A percentile compares a stretch with the other conserved stretches of the same genome.
Conservation (phyloP, 2,329 filamentous ascomycete genomes). For the Trichoderma simmonsii region DNA sequence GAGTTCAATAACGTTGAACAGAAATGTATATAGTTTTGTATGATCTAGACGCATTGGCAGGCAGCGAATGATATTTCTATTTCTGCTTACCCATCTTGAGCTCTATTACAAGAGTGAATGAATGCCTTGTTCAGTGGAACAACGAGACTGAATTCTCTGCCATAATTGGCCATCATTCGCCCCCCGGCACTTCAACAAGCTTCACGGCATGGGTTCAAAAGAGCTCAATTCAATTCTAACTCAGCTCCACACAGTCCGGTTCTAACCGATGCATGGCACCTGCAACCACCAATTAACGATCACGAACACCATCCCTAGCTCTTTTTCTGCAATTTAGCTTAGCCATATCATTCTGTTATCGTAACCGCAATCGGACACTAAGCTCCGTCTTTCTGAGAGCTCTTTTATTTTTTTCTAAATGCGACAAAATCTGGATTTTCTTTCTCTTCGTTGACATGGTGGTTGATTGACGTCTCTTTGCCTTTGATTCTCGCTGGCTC, state of each 20-base stretch:
- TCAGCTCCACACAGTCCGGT: background rate
- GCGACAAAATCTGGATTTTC: background rate
- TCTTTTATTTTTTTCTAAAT: background rate
- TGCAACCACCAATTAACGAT: slow-evolving; percentile 3
- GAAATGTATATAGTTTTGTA: slow-evolving; percentile 10
- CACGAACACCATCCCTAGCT: background rate
- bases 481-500: background rate
- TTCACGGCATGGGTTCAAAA: background rate
- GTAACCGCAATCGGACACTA: background rate
- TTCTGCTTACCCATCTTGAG: background rate
- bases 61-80: background rate
- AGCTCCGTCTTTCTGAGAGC: background rate
- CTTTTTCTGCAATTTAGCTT: background rate
- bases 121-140: background rate
- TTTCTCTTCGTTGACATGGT: background rate
- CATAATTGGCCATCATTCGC: background rate
- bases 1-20: background rate
- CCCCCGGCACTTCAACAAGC: background rate
- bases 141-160: too few species aligned
- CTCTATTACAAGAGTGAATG: background rate
- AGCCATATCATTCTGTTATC: background rate
- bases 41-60: background rate
- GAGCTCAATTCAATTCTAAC: background rate
- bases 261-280: slow-evolving; percentile 1
- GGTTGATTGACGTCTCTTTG: background rate